Evolutionary conservation across 495 filamentous ascomycete species (phyloP), one percentile per base, ranked within the genome.

Genomic region (Tuber indicum): DNA sequence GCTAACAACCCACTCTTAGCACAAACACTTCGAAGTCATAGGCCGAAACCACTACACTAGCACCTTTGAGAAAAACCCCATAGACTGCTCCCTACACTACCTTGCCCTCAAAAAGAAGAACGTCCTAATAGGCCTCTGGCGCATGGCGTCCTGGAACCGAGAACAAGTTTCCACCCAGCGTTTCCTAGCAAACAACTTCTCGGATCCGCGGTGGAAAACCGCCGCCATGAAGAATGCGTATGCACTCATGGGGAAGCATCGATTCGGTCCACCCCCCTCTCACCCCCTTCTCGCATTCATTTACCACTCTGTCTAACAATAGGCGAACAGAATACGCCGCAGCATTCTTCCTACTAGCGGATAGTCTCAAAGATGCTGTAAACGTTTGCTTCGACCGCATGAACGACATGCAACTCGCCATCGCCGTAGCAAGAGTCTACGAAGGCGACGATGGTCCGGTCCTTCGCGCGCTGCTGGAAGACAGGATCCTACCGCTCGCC

Each of bases 181-280:
- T 74, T 86, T 99, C 41, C 85, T 99, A 26, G 88, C 90, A 10
- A 96, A 97, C 79, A 92, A 98, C 84, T 99, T 99, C 85, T 86
- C 89, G 7, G 92, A 97, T 75, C 86, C 88, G 17, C 90, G 92
- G 78, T 97, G 96, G 94, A 92, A 89, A 85, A 97, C 93, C 2
- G 91, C 93, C 4, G 96, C 96, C 17, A 84, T 96, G 75, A 99
- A 99, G 85, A 99, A 99, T 82, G 96, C 96, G 2, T 99, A 97
- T 85, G 94, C 95, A n/a, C 84, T 99, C 75, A 91, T 98, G 83
- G 95, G 94, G 69, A 96, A 94, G 85, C 90, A 92, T 52, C 88
- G 96, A 81, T 97, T 96, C 85, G 92, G 92, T 94, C 85, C 79
- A 88, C 78, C 17, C 42, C 12, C 44, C 14, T 62, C 23, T 21